These are phyloP conservation scores for Suhomyces sp. DNA, from an alignment of 805 yeast species.

Conservation along the genomic window DNA sequence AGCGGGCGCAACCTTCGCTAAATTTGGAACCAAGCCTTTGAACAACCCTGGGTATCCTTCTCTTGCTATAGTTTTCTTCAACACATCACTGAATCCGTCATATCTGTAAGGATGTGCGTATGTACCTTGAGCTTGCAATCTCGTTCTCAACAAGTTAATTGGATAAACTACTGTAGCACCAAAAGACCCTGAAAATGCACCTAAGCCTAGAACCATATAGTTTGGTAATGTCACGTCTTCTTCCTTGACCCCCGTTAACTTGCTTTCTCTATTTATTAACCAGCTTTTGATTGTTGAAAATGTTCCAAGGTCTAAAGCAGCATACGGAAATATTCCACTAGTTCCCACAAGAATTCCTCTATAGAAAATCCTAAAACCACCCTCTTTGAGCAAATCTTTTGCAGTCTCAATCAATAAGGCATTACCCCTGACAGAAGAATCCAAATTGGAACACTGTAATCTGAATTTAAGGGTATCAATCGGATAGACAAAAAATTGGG, in stretches of 20 bases:
- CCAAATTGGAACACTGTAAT: slow-evolving; percentile 86
- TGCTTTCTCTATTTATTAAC: slow-evolving; percentile 65
- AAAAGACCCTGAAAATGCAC: slow-evolving; percentile 92
- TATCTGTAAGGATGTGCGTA: slow-evolving; percentile 90
- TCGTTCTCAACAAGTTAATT: slow-evolving; percentile 81
- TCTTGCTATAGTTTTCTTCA: slow-evolving; percentile 66
- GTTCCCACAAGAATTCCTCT: slow-evolving; percentile 90
- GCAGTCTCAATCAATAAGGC: slow-evolving; percentile 65
- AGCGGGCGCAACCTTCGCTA: slow-evolving; percentile 98
- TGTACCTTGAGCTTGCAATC: slow-evolving; percentile 97
- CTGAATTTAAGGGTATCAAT: slow-evolving; percentile 92
- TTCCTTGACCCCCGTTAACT: slow-evolving; percentile 44
- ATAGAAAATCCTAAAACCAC: slow-evolving; percentile 77
- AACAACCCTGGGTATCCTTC: slow-evolving; percentile 91
- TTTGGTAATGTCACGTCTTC: slow-evolving; percentile 77
- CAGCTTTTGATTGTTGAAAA: slow-evolving; percentile 81
- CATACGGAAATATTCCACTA: slow-evolving; percentile 95
- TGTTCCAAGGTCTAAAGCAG: slow-evolving; percentile 93
- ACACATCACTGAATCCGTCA: slow-evolving; percentile 75
- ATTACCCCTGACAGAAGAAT: slow-evolving; percentile 58
- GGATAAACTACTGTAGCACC: slow-evolving; percentile 98
- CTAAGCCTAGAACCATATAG: slow-evolving; percentile 78
- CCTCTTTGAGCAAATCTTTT: slow-evolving; percentile 70
- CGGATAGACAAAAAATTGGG: slow-evolving; percentile 92
- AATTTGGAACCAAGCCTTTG: slow-evolving; percentile 89